phyloP scores from a whole-genome alignment of 257 asterid species.

The Pogostemon cablin region DNA sequence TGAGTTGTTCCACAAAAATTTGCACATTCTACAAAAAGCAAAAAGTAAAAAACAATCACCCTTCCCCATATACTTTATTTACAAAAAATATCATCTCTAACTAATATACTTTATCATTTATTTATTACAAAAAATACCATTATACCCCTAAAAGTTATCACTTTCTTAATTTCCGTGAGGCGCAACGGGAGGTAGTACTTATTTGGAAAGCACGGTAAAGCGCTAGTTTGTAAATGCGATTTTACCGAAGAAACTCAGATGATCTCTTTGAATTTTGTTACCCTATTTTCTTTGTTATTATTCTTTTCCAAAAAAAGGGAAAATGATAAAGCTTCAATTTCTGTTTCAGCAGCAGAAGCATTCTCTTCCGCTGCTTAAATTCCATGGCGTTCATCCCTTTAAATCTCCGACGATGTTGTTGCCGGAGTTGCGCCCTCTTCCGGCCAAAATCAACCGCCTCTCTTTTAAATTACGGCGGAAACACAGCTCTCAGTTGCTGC shows the following conservation, averaged over 20 bases:
- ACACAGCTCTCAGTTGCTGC: constrained; percentile 29
- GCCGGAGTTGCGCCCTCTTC: constrained; percentile 27
- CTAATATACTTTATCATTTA: too few species aligned
- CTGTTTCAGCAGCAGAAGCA: constrained; percentile 41
- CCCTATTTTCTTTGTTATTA: background rate
- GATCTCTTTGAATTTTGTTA: background rate
- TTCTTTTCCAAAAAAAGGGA: constrained; percentile 9
- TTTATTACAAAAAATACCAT: too few species aligned
- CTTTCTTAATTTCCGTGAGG: too few species aligned
- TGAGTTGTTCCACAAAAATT: too few species aligned
- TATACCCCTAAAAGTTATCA: too few species aligned
- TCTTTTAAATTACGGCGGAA: constrained; percentile 30
- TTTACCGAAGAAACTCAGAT: background rate
- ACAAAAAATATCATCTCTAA: too few species aligned
- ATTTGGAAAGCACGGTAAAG: too few species aligned
- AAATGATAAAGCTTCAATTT: constrained; percentile 46
- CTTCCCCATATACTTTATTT: too few species aligned
- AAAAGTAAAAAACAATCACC: too few species aligned
- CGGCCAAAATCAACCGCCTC: constrained; percentile 17
- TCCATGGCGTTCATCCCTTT: constrained; percentile 32
- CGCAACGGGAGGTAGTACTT: too few species aligned
- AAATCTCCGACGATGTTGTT: constrained; percentile 36
- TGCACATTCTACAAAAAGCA: too few species aligned
- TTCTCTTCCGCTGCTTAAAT: constrained; percentile 30
- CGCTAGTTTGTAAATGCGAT: background rate